A percentile compares a stretch with the other conserved stretches of the same genome.
These are phyloP conservation scores for Tetrahymena thermophila DNA, from an alignment of 73 alveolate species.

Conservation along the genomic window DNA sequence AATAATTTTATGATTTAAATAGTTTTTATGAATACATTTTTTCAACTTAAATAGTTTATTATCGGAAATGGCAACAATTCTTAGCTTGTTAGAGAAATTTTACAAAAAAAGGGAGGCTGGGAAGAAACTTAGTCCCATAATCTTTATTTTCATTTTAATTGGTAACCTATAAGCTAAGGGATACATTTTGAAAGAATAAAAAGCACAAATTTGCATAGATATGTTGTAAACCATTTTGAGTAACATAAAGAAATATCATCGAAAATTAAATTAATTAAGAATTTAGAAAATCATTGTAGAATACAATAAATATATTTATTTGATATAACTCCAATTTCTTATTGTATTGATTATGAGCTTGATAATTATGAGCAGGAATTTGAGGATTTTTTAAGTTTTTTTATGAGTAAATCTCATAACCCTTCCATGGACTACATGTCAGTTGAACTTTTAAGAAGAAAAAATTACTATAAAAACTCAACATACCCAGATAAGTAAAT, in stretches of 20 bases:
- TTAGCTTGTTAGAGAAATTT: not conserved
- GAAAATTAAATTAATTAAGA: not conserved
- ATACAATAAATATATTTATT: not conserved
- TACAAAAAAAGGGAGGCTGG: not conserved
- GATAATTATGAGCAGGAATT: not conserved
- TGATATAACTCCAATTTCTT: not conserved
- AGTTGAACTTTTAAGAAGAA: not conserved
- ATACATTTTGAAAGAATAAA: not conserved
- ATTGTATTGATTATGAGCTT: not conserved
- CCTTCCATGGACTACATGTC: not conserved
- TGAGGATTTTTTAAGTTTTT: not conserved
- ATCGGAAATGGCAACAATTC: not conserved
- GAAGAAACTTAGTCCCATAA: not conserved
- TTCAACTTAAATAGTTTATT: not conserved
- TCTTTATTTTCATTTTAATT: not conserved
- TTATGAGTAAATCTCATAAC: not conserved
- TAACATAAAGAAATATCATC: not conserved
- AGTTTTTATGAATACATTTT: too few species aligned
- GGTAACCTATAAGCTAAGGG: not conserved
- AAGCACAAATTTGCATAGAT: not conserved
- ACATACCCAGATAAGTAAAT: not conserved
- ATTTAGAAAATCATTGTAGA: not conserved
- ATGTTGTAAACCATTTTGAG: not conserved
- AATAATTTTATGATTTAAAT: too few species aligned
- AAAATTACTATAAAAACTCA: not conserved